These are phyloP conservation scores for Bimuria novae-zelandiae DNA, from an alignment of 2,329 filamentous ascomycete genomes.

Conservation along the genomic window DNA sequence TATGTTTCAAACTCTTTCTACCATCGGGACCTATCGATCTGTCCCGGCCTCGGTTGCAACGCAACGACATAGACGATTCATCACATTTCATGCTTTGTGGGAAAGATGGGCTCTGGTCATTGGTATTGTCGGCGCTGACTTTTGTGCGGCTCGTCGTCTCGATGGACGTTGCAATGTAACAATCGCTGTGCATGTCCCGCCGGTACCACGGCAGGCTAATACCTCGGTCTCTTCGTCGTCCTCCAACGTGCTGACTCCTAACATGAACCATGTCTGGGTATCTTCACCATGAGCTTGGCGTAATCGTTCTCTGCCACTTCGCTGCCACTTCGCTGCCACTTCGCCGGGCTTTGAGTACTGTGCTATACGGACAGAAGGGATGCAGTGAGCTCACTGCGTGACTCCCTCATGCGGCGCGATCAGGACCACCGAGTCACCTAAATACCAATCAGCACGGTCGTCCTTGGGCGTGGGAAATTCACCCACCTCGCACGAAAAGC, in stretches of 20 bases:
- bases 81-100: background rate
- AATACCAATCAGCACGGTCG: background rate
- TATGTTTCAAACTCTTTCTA: background rate
- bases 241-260: background rate
- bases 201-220: background rate
- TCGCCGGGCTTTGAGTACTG: conserved; percentile 7
- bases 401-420: conserved; percentile 49
- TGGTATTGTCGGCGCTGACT: background rate
- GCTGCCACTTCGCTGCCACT: conserved; percentile 2
- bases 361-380: conserved; percentile 13
- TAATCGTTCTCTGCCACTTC: conserved; percentile 3
- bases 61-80: background rate
- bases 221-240: background rate
- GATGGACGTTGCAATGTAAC: background rate
- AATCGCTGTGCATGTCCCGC: background rate
- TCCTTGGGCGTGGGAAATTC: background rate
- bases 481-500: conserved; percentile 95
- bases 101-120: background rate
- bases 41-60: background rate
- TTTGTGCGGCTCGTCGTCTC: background rate
- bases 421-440: conserved; percentile 57
- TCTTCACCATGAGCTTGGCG: conserved; percentile 19
- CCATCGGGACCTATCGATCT: background rate
- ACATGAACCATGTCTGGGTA: conserved; percentile 20
- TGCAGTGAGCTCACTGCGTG: conserved; percentile 26